These are phyloP conservation scores for Populus tremula DNA, from an alignment of 345 rosid genomes.

Conservation along the genomic window DNA sequence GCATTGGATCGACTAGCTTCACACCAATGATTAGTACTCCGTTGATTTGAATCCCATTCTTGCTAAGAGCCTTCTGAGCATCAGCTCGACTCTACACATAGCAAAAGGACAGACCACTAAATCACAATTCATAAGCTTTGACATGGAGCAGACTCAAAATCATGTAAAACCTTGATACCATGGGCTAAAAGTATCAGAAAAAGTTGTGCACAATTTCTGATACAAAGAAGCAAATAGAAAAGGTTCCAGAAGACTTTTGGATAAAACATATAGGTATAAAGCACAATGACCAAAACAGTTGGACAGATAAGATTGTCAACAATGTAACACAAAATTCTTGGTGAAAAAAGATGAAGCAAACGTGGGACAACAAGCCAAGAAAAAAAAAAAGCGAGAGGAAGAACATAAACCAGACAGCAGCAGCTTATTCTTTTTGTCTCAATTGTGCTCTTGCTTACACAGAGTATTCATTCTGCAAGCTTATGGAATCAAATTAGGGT, in stretches of 20 bases:
- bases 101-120: constrained; percentile 2
- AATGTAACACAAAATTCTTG: too few species aligned
- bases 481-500: neutral
- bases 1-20: constrained; percentile 83
- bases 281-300: neutral
- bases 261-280: neutral
- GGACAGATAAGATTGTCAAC: neutral
- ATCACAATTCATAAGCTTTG: neutral
- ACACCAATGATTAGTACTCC: constrained; percentile 84
- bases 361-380: neutral
- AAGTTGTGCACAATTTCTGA: neutral
- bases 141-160: neutral
- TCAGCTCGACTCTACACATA: constrained; percentile 67
- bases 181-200: constrained; percentile 5
- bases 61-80: constrained; percentile 89
- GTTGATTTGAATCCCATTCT: constrained; percentile 80
- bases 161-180: neutral
- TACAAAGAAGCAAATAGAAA: neutral
- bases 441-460: neutral
- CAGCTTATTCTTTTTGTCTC: neutral
- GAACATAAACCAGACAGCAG: neutral
- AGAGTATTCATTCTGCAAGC: neutral
- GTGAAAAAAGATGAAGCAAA: too few species aligned
- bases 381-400: neutral
- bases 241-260: neutral